phyloP scores from a whole-genome alignment of 257 asterid species.

The Jacaranda copaia region DNA sequence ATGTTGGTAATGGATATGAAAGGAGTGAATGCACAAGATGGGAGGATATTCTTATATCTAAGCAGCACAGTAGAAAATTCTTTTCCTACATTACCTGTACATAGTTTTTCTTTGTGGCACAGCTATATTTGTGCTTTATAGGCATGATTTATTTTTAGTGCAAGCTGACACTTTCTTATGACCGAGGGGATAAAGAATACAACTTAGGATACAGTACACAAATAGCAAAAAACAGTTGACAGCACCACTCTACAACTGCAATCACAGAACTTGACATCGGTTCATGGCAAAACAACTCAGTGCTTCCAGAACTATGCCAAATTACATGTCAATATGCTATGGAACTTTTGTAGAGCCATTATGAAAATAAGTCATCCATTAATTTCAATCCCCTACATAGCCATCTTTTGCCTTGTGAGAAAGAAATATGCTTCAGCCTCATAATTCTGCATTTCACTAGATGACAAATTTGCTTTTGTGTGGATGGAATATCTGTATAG shows the following conservation, averaged over 20 bases:
- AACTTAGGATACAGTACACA: background rate
- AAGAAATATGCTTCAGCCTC: background rate
- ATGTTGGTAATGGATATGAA: background rate
- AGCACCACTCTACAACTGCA: background rate
- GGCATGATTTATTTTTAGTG: background rate
- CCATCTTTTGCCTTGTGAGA: background rate
- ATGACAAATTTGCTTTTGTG: background rate
- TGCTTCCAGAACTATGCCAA: conserved; percentile 4
- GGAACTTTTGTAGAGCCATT: background rate
- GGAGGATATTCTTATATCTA: background rate
- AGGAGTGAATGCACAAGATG: background rate
- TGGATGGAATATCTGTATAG: background rate
- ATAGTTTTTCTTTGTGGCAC: background rate
- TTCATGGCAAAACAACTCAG: background rate
- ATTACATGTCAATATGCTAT: background rate
- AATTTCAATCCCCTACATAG: background rate
- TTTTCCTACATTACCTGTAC: background rate
- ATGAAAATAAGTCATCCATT: background rate
- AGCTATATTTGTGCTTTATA: no score
- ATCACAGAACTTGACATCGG: background rate
- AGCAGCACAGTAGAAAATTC: background rate
- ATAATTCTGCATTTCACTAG: background rate
- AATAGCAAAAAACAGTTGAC: background rate
- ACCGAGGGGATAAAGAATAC: background rate
- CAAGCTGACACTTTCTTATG: background rate